Evolutionary conservation across 192 early-diverging fungal genomes (phyloP).

Genomic region (Thoreauomyces humboldtii): DNA sequence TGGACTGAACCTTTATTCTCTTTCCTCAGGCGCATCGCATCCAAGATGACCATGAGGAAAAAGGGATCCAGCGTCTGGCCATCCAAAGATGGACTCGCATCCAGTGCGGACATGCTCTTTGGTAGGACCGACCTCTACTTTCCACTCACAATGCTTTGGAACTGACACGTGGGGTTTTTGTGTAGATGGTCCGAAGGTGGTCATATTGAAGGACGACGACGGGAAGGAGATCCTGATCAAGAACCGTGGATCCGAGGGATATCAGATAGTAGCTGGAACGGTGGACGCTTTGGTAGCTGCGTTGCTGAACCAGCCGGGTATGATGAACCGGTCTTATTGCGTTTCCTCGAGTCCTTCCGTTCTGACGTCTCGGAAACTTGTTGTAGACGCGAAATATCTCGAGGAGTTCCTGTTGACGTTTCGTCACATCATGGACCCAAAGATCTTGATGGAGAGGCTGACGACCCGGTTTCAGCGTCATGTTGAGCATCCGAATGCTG

Average conservation of each 20-base stretch:
- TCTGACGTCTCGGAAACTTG: too few relatives aligned
- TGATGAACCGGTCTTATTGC: too few relatives aligned
- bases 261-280: conserved; percentile 24
- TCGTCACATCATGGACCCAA: conserved; percentile 23
- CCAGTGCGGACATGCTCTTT: too few relatives aligned
- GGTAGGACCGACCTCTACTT: too few relatives aligned
- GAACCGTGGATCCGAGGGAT: conserved; percentile 7
- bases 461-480: not conserved
- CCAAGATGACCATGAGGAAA: not conserved
- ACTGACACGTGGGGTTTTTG: too few relatives aligned
- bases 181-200: conserved; percentile 11
- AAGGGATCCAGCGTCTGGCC: conserved; percentile 3
- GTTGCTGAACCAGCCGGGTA: conserved; percentile 18
- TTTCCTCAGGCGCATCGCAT: not conserved
- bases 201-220: conserved; percentile 3
- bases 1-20: too few relatives aligned
- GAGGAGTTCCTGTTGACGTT: conserved; percentile 36
- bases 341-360: too few relatives aligned
- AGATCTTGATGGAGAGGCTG: conserved; percentile 4
- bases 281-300: conserved; percentile 24
- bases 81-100: not conserved
- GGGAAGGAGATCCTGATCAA: conserved; percentile 33
- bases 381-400: conserved; percentile 11
- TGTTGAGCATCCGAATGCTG: not conserved
- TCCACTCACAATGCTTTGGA: too few relatives aligned